A percentile compares a stretch with the other conserved stretches of the same genome.
These are phyloP conservation scores for Aspergillus carbonarius DNA, from an alignment of 2,329 filamentous ascomycete genomes.

Conservation along the genomic window DNA sequence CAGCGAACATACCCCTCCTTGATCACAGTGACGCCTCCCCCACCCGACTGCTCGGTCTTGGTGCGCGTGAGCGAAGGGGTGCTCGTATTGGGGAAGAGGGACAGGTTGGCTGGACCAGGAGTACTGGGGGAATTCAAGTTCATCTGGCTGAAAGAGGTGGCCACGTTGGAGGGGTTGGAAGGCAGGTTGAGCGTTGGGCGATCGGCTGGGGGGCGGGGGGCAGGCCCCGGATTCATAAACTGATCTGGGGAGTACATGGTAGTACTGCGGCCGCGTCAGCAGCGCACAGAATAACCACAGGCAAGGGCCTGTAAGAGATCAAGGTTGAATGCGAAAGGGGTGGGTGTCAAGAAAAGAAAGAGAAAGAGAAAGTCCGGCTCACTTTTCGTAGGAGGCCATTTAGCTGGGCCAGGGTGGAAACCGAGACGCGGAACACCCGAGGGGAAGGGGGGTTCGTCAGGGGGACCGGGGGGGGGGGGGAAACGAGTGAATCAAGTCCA, in stretches of 20 bases:
- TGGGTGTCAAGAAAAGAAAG: neutral
- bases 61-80: slow-evolving; percentile 66
- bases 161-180: slow-evolving; percentile 66
- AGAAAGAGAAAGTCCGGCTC: slow-evolving; percentile 15
- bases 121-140: slow-evolving; percentile 66
- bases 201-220: slow-evolving; percentile 83
- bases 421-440: slow-evolving; percentile 16
- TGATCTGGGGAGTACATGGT: slow-evolving; percentile 60
- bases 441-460: slow-evolving; percentile 12
- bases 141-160: slow-evolving; percentile 67
- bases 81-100: slow-evolving; percentile 66
- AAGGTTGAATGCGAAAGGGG: neutral
- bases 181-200: slow-evolving; percentile 76
- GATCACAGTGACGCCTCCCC: slow-evolving; percentile 69
- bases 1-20: slow-evolving; percentile 59
- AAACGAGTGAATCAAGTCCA: neutral
- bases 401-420: slow-evolving; percentile 11
- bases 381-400: slow-evolving; percentile 40
- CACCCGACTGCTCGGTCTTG: slow-evolving; percentile 59
- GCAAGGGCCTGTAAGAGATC: neutral
- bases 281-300: neutral
- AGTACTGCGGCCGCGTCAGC: slow-evolving; percentile 18
- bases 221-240: slow-evolving; percentile 97
- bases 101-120: slow-evolving; percentile 54
- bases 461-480: slow-evolving; percentile 1